phyloP scores from a whole-genome alignment of 2,329 filamentous ascomycete species.

The Fusarium phyllophilum region DNA sequence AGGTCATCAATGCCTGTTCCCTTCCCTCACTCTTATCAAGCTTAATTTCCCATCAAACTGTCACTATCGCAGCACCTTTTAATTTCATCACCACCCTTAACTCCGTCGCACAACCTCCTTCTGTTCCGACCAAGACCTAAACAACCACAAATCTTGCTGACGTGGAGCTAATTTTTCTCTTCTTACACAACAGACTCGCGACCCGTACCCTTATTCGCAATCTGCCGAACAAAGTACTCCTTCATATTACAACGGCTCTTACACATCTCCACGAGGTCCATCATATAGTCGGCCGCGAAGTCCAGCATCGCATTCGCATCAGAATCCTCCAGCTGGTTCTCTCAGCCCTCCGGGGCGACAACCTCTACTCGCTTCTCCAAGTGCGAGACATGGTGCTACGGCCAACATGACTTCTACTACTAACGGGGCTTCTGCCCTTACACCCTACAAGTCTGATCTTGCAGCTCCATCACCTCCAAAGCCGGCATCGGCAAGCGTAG shows the following conservation, averaged over 20 bases:
- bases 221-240: constrained; percentile 54
- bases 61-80: constrained; percentile 30
- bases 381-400: constrained; percentile 55
- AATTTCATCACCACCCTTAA: constrained; percentile 37
- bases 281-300: constrained; percentile 60
- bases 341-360: constrained; percentile 56
- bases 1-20: constrained; percentile 41
- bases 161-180: constrained; percentile 42
- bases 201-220: constrained; percentile 61
- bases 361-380: constrained; percentile 60
- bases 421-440: constrained; percentile 54
- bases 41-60: constrained; percentile 22
- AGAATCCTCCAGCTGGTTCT: constrained; percentile 55
- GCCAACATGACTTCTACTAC: constrained; percentile 52
- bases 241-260: constrained; percentile 61
- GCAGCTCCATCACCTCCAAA: constrained; percentile 54
- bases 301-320: constrained; percentile 61
- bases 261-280: constrained; percentile 59
- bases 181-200: constrained; percentile 55
- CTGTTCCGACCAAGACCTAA: constrained; percentile 20
- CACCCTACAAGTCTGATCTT: constrained; percentile 54
- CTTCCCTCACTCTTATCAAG: constrained; percentile 9
- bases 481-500: constrained; percentile 51
- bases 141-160: constrained; percentile 40
- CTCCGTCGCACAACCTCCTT: constrained; percentile 25